Conservation (phyloP, 2,329 filamentous ascomycete genomes). For the Hymenoscyphus infarciens region DNA sequence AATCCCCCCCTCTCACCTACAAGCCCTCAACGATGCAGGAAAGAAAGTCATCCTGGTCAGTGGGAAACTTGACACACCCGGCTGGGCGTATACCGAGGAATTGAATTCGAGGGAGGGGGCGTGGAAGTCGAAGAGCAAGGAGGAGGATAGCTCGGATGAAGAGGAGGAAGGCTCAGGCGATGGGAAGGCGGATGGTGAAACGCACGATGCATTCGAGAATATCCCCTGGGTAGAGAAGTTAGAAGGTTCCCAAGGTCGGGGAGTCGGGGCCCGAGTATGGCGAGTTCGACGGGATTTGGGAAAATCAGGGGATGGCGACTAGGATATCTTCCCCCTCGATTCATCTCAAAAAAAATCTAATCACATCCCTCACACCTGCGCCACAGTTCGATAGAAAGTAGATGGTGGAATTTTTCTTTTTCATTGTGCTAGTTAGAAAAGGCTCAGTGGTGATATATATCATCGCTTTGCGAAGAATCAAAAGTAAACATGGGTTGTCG, state of each 20-base stretch:
- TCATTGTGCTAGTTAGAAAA: no score
- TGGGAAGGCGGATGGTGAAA: conserved; percentile 11
- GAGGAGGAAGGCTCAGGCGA: conserved; percentile 9
- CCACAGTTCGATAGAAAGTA: no score
- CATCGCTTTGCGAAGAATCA: no score
- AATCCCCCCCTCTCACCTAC: conserved; percentile 41
- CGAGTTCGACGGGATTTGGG: conserved; percentile 62
- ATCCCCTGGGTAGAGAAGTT: conserved; percentile 59
- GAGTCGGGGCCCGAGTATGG: conserved; percentile 59
- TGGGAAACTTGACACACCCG: conserved; percentile 65
- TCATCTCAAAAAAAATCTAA: no score
- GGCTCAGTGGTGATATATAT: no score
- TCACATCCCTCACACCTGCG: no score
- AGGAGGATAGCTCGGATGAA: conserved; percentile 29
- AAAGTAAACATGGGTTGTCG: no score
- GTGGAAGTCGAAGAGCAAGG: conserved; percentile 14
- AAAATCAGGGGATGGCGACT: conserved; percentile 18
- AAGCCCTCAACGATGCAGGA: conserved; percentile 40
- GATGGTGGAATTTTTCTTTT: no score
- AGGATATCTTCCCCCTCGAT: no score
- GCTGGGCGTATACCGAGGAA: conserved; percentile 67
- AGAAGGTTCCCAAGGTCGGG: conserved; percentile 51
- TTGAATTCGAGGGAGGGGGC: conserved; percentile 39
- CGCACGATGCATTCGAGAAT: conserved; percentile 33
- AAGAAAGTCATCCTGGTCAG: conserved; percentile 59